Evolutionary conservation across 176 grass and related monocot species (phyloP).

Genomic region (Otatea glauca): DNA sequence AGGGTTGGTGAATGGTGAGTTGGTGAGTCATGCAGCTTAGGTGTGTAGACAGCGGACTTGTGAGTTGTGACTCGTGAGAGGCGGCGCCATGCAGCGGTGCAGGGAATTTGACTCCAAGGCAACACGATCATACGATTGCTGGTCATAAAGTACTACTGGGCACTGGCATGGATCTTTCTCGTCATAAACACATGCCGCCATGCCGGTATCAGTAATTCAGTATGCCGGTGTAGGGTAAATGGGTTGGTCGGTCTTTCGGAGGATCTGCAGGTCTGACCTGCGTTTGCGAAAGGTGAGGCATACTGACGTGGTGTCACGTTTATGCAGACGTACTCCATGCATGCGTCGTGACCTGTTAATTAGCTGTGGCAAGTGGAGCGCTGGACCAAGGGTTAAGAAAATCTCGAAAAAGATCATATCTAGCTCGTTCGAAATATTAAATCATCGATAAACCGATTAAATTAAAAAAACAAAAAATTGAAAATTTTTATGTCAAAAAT

Average conservation of each 20-base stretch:
- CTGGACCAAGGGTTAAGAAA: too few species aligned
- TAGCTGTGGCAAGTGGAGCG: too few species aligned
- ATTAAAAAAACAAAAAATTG: too few species aligned
- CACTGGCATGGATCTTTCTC: not conserved
- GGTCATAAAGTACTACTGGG: constrained; percentile 32
- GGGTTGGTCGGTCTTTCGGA: not conserved
- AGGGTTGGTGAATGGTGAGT: constrained; percentile 55
- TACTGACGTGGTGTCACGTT: not conserved
- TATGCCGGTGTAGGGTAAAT: not conserved
- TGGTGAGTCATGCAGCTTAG: constrained; percentile 26
- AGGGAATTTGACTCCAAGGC: not conserved
- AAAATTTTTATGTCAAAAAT: too few species aligned
- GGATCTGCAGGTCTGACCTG: not conserved
- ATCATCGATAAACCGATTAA: too few species aligned
- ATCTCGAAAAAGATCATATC: too few species aligned
- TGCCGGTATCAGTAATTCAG: not conserved
- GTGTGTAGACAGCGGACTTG: constrained; percentile 10
- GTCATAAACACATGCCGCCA: not conserved
- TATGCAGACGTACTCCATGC: not conserved
- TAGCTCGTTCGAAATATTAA: too few species aligned
- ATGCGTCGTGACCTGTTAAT: too few species aligned
- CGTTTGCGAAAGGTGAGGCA: not conserved
- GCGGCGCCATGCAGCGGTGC: not conserved
- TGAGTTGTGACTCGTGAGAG: not conserved
- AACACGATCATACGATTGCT: constrained; percentile 4